Base-by-base conservation (phyloP, 768 basidiomycete species). In the Leccinum pellstonianum region DNA sequence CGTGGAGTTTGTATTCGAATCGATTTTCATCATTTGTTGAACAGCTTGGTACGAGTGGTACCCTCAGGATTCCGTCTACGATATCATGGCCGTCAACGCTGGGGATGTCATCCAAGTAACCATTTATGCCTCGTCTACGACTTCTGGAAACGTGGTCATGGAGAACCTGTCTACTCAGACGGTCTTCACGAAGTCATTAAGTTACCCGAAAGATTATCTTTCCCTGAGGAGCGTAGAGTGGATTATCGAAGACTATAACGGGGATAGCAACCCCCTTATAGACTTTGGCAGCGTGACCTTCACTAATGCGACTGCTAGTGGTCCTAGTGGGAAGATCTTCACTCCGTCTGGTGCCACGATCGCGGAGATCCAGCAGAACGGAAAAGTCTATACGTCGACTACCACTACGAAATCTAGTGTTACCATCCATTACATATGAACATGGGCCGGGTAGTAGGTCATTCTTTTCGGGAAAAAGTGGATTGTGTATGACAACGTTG, bases 21-120 rank as follows among this genome's bases (percentile, higher is more conserved):
- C 29, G 11, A 6, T 50, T 57, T 27, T 61, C 23, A 61, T 43
- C 1, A 3, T 43, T 51, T 25, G 15, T 41, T 37, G n/a, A 46
- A 53, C 37, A 68, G 68, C 64, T 55, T 69, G 68, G 68, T 68
- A 60, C 47, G 61, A 69, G 21, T 70, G 62, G 68, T 61, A 48
- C 57, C 64, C 69, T 56, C 55, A 47, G 54, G 60, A 23, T 61
- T 71, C 58, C n/a, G 41, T 43, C 56, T 61, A 21, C 55, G 12
- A 25, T 10, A 52, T 46, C 5, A 64, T 70, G 37, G 27, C 15
- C 52, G 31, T 70, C 37, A 53, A 15, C 1, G 58, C 51, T 59
- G 66, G 66, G 31, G 57, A 70, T 10, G 53, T 58, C n/a, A 60
- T 70, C 58, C 54, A 3, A 25, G n/a, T 55, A 31, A 66, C 64